Base-by-base conservation (phyloP, 1,284 basidiomycete species). In the Fistulinella staudtii region DNA sequence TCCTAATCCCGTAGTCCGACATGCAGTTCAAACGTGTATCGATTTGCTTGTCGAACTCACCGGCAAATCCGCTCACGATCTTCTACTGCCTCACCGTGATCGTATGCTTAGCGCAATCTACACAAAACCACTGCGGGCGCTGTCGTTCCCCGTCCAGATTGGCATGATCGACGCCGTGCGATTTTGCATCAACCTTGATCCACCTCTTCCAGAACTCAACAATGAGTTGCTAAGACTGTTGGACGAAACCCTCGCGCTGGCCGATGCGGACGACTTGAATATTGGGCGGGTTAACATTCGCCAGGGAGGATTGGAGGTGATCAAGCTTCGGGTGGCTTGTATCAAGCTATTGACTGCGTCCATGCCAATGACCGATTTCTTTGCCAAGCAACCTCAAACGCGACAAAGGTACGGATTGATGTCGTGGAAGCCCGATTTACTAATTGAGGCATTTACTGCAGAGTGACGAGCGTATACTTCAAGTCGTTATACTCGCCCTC, bases 91-190 rank as follows among this genome's bases (percentile, higher is more conserved):
- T 2, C 91, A 94, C 54, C 86, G 92, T 39, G 89, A 93, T 47
- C 85, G 93, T 13, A 82, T 98, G 62, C 74, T 98, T 39, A 80
- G 81, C 15, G 85, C 88, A 1, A 95, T 99, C 57, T 99, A 92
- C 70, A 90, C 89, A 21, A 99, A 99, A 64, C 96, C 96, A 15
- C 76, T 99, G n/a, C 79, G 96, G 44, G 96, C 96, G 0, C 76
- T 99, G 15, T 93, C 94, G 2, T 95, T 98, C 62, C 79, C 89
- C 13, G 92, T 95, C 65, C 96, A 99, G 66, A 97, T 99, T 46
- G 96, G 94, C 24, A 93, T 98, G 77, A 94, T 99, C 46, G 96
- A 99, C 61, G 93, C 93, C 10, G 84, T 99, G 50, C 89, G 94
- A 15, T 99, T 94, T 64, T 90, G 91, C 61, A 77, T 95, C 48